These are phyloP conservation scores for Corylus americana DNA, from an alignment of 306 rosid species.

Conservation along the genomic window DNA sequence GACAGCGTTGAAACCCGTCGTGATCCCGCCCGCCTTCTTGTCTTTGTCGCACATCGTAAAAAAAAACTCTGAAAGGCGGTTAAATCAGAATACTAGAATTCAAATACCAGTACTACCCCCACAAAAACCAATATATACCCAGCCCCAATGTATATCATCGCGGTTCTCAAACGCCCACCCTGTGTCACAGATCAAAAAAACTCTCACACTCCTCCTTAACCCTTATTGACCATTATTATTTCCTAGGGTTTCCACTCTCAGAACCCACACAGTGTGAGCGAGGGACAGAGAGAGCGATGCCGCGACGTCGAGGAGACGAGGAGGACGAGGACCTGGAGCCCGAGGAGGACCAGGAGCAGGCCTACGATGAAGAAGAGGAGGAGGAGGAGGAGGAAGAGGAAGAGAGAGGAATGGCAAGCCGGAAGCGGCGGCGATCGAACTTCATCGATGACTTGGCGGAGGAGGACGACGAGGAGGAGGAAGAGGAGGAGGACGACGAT, in stretches of 20 bases:
- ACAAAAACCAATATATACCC: too few species aligned
- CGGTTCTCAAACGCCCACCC: too few species aligned
- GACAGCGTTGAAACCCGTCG: too few species aligned
- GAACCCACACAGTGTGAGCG: neutral
- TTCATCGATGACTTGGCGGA: constrained; percentile 71
- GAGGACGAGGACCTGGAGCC: constrained; percentile 60
- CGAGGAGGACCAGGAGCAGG: constrained; percentile 76
- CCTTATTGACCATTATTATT: neutral
- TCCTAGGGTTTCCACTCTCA: neutral
- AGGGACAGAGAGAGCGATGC: constrained; percentile 36
- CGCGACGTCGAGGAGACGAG: constrained; percentile 47
- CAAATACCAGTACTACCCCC: too few species aligned
- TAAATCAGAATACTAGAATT: too few species aligned
- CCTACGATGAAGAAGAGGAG: constrained; percentile 54
- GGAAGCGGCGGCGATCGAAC: constrained; percentile 65
- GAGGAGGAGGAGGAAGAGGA: constrained; percentile 76
- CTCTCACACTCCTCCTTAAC: neutral
- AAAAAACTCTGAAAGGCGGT: too few species aligned
- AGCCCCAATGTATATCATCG: too few species aligned
- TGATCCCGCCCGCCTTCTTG: too few species aligned
- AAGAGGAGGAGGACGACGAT: constrained; percentile 60
- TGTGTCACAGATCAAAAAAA: neutral
- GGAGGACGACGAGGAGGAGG: constrained; percentile 85
- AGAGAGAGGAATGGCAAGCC: constrained; percentile 39
- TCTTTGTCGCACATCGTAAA: too few species aligned